Conservation (phyloP, 2,329 filamentous ascomycete genomes). For the Thielaviopsis populi region DNA sequence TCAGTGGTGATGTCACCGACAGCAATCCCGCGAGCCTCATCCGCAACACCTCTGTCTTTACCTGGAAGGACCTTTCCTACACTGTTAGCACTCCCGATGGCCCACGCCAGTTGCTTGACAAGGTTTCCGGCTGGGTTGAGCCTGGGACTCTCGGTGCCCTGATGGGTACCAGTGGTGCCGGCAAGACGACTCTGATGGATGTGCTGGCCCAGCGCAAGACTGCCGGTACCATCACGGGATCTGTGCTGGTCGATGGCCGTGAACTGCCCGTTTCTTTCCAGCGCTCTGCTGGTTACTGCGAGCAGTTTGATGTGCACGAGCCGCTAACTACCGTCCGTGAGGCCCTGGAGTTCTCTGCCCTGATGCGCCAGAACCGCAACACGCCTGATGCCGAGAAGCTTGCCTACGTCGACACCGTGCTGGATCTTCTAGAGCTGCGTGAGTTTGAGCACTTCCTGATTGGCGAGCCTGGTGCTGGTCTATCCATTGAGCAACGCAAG, state of each 20-base stretch:
- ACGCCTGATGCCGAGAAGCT: conserved; percentile 53
- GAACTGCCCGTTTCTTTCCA: conserved; percentile 61
- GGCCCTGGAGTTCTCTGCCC: conserved; percentile 52
- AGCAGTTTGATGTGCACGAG: conserved; percentile 69
- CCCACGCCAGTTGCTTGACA: conserved; percentile 56
- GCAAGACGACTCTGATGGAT: conserved; percentile 75
- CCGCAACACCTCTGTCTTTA: conserved; percentile 53
- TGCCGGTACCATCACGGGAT: conserved; percentile 59
- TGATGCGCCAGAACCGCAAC: conserved; percentile 54
- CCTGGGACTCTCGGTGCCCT: conserved; percentile 63
- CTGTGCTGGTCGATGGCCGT: conserved; percentile 61
- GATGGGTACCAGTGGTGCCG: conserved; percentile 71
- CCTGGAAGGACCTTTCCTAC: conserved; percentile 59
- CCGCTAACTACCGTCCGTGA: conserved; percentile 60
- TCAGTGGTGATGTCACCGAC: not conserved
- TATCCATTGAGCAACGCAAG: conserved; percentile 40
- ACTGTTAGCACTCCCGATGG: conserved; percentile 43
- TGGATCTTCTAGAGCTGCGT: conserved; percentile 43
- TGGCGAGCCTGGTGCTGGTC: conserved; percentile 34
- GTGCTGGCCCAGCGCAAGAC: conserved; percentile 67
- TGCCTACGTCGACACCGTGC: conserved; percentile 62
- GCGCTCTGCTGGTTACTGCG: conserved; percentile 63
- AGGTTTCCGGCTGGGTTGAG: conserved; percentile 73
- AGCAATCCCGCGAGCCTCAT: conserved; percentile 28
- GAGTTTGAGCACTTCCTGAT: conserved; percentile 36